phyloP scores from a whole-genome alignment of 2,329 filamentous ascomycete genomes.

The Penicillium sp. region DNA sequence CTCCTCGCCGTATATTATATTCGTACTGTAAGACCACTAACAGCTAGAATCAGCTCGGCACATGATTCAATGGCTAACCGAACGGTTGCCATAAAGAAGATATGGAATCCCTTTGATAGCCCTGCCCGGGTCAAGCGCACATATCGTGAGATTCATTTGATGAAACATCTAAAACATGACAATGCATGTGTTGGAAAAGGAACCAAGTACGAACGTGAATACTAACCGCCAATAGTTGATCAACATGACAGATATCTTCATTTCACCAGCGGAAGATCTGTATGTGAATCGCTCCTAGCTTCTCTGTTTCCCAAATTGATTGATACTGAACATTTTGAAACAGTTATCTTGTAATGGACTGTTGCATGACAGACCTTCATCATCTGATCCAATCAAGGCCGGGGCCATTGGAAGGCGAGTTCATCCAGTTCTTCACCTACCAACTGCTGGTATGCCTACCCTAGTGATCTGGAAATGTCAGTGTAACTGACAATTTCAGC shows the following conservation, averaged over 20 bases:
- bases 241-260: conserved; percentile 6
- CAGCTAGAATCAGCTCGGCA: background rate
- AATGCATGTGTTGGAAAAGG: background rate
- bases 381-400: background rate
- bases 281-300: background rate
- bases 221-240: conserved; percentile 1
- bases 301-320: no score
- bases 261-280: conserved; percentile 7
- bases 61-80: background rate
- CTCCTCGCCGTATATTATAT: background rate
- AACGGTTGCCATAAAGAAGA: conserved; percentile 5
- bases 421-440: conserved; percentile 7
- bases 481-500: conserved; percentile 44
- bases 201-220: accelerated
- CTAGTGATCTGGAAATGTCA: no score
- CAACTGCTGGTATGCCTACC: conserved; percentile 2
- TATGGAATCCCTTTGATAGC: background rate
- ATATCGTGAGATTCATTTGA: conserved; percentile 6
- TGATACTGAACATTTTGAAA: background rate
- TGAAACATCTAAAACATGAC: conserved; percentile 9
- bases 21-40: background rate
- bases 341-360: conserved; percentile 7
- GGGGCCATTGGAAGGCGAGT: background rate
- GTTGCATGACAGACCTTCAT: conserved; percentile 6
- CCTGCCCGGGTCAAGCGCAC: conserved; percentile 1